Percentiles rank a stretch among this genome's conserved stretches.
Conservation (phyloP, 2,329 filamentous ascomycete species). For the Monilinia laxa region DNA sequence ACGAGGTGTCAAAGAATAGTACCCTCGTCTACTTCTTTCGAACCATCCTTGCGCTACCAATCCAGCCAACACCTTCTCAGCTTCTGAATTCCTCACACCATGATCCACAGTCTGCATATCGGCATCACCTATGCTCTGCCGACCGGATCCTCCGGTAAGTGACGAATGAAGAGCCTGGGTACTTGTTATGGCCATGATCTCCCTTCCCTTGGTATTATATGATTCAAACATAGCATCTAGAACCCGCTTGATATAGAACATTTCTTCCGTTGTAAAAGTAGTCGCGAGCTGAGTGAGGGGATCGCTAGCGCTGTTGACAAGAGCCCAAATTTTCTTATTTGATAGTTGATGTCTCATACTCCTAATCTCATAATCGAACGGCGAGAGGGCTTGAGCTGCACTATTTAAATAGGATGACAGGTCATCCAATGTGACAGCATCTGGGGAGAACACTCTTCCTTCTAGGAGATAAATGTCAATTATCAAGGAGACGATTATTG, state of each 20-base stretch:
- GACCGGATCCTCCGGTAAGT: slow-evolving; percentile 53
- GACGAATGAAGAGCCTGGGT: slow-evolving; percentile 76
- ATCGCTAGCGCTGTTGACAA: slow-evolving; percentile 88
- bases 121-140: slow-evolving; percentile 34
- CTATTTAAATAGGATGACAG: slow-evolving; percentile 67
- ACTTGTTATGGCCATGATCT: slow-evolving; percentile 77
- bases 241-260: slow-evolving; percentile 82
- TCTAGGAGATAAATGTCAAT: background rate
- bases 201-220: slow-evolving; percentile 75
- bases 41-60: slow-evolving; percentile 84
- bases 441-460: slow-evolving; percentile 51
- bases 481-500: background rate
- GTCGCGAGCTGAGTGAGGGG: slow-evolving; percentile 84
- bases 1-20: slow-evolving; percentile 73
- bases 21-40: slow-evolving; percentile 67
- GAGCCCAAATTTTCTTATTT: slow-evolving; percentile 69
- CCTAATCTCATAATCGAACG: slow-evolving; percentile 86
- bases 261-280: slow-evolving; percentile 75
- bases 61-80: slow-evolving; percentile 67
- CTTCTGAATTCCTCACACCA: slow-evolving; percentile 73
- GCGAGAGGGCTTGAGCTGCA: slow-evolving; percentile 70
- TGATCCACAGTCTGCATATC: slow-evolving; percentile 45
- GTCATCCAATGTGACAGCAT: slow-evolving; percentile 66
- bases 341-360: slow-evolving; percentile 67
- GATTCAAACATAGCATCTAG: slow-evolving; percentile 91